Evolutionary conservation across 345 rosid species (phyloP), one percentile per base, ranked within the genome.

Genomic region (Kernera saxatilis): DNA sequence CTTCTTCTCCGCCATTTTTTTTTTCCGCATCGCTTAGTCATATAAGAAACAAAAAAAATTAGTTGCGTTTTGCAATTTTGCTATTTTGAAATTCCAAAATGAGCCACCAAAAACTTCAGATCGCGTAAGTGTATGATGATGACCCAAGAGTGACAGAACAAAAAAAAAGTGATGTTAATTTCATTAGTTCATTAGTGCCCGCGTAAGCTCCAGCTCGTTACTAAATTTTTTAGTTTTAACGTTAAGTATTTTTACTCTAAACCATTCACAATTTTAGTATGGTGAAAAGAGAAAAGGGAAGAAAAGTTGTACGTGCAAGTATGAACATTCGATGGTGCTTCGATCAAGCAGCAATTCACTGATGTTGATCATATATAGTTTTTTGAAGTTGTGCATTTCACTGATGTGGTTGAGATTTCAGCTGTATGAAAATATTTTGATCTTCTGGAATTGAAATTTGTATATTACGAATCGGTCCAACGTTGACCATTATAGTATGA

Each of bases 21-120:
- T n/a, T 48, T 22, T 10, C 1, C 48, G 26, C 67, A 30, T 18
- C 35, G 9, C n/a, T 10, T 10, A 2, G 0, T 10, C n/a, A 11
- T 19, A 44, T 27, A 2, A 62, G 5, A 6, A 27, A 11, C 18
- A 26, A 18, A 18, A 14, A 5, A 40, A 5, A 3, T 10, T 13
- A 13, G 5, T 12, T 40, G 14, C 46, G 22, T 39, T 40, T 33
- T 30, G 53, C 12, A 39, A 41, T 26, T 39, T 67, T 33, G 54
- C 32, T 29, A 29, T 4, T 29, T 29, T 29, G 14, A 40, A 2
- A 13, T 35, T 41, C 8, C 0, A 15, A 45, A 45, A 11, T 57
- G 73, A 66, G 73, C 66, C 73, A 3, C 73, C 6, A 69, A 69
- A 56, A 56, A 21, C 9, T 37, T 18, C 30, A 45, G 5, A 36